Evolutionary conservation across 345 rosid genomes (phyloP), one percentile per base, ranked within the genome.

Genomic region (Streptanthus diversifolius): DNA sequence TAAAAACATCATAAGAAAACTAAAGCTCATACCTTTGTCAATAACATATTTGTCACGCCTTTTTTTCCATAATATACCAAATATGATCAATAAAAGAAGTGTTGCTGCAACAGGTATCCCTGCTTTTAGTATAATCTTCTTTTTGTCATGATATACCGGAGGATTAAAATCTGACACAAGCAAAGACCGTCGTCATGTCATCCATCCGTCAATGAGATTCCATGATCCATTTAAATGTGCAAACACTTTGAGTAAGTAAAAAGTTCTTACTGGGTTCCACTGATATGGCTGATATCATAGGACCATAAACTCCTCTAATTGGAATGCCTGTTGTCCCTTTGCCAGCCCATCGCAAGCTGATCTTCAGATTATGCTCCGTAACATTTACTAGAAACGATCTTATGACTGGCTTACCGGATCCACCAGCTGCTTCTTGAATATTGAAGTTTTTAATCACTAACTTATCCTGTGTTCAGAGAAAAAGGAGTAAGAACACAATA

Each of bases 301-400:
- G 91, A 44, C 97, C 97, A 49, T 91, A 88, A 59, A 66, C 70
- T 73, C 95, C 95, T 77, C 97, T 80, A 0, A 7, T 11, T 2
- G 95, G 97, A 49, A 88, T 87, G 43, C 82, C 82, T 2, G 92
- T 90, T 13, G 97, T 88, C 21, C 97, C 92, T 78, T 80, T 87
- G 11, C 91, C 97, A 62, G 90, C 88, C 92, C 92, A 88, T 68
- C 88, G 78, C 9, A 91, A 67, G 25, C 81, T 89, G 30, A 91
- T 84, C 86, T 91, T 84, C 66, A 91, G 64, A 3, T 82, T 87
- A 61, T 82, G 27, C 29, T 68, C 79, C 1, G 81, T 85, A 60
- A 77, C 65, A 39, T 19, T 55, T 2, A 77, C 75, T 1, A 18
- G 63, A 69, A 85, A 85, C 4, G 32, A 33, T 80, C 76, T 81